Percentiles rank a stretch among this genome's conserved stretches.
Evolutionary conservation across 495 filamentous ascomycete species (phyloP).

Genomic region (Penicillium silybi): DNA sequence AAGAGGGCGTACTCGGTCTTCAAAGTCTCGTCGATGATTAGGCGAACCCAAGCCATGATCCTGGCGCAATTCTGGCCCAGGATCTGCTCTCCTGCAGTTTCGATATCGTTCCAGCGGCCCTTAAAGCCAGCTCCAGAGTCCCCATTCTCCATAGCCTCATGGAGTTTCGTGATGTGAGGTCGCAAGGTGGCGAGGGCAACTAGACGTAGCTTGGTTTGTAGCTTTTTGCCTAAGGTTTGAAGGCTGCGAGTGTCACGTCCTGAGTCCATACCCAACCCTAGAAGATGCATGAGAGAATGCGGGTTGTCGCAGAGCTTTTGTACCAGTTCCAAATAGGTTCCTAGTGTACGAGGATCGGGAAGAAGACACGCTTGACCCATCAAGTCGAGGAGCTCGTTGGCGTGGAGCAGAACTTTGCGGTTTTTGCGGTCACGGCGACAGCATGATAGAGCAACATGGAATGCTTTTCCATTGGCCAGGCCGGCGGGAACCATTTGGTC

Average conservation of each 20-base stretch:
- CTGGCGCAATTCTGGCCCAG: slow-evolving; percentile 17
- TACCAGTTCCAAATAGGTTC: slow-evolving; percentile 27
- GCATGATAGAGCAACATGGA: slow-evolving; percentile 64
- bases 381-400: slow-evolving; percentile 51
- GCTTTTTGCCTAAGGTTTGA: slow-evolving; percentile 19
- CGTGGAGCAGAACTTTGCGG: slow-evolving; percentile 51
- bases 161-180: slow-evolving; percentile 26
- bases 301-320: slow-evolving; percentile 24
- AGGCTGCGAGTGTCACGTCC: slow-evolving; percentile 10
- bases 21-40: slow-evolving; percentile 29
- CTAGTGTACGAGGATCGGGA: slow-evolving; percentile 33
- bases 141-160: slow-evolving; percentile 24
- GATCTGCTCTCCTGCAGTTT: slow-evolving; percentile 5
- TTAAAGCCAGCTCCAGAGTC: background rate
- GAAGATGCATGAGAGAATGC: slow-evolving; percentile 27
- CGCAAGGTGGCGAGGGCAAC: slow-evolving; percentile 22
- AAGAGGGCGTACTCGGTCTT: slow-evolving; percentile 19
- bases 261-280: slow-evolving; percentile 20
- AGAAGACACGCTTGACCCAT: slow-evolving; percentile 44
- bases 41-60: slow-evolving; percentile 23
- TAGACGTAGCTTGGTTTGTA: slow-evolving; percentile 25
- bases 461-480: slow-evolving; percentile 46
- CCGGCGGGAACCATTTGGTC: slow-evolving; percentile 38
- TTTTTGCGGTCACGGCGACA: slow-evolving; percentile 73
- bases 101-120: slow-evolving; percentile 9